Percentiles rank a stretch among this genome's conserved stretches.
These are phyloP conservation scores for Wickerhamiella dianesei DNA, from an alignment of 805 yeast species.

Conservation along the genomic window DNA sequence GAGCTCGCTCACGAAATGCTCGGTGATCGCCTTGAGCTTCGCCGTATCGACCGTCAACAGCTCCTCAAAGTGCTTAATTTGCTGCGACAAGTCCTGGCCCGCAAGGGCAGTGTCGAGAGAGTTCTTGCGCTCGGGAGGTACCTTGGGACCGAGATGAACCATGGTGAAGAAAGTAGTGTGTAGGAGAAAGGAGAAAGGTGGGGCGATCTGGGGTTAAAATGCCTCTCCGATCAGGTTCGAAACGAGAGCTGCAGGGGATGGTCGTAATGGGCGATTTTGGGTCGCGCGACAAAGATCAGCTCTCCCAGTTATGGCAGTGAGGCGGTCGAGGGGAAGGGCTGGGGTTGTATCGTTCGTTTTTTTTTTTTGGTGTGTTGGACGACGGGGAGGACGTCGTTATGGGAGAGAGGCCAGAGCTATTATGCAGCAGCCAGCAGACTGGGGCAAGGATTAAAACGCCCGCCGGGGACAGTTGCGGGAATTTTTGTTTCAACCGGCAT, in stretches of 20 bases:
- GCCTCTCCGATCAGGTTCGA: background rate
- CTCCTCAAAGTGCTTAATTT: constrained; percentile 43
- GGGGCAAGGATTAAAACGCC: background rate
- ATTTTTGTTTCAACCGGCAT: background rate
- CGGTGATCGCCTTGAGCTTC: constrained; percentile 50
- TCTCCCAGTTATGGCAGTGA: background rate
- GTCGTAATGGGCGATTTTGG: background rate
- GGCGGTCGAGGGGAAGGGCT: background rate
- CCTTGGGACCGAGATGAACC: constrained; percentile 79
- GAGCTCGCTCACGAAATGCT: constrained; percentile 66
- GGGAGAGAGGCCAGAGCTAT: too few species aligned
- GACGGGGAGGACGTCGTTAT: too few species aligned
- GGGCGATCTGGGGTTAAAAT: background rate
- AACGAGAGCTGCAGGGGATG: background rate
- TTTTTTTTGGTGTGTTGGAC: too few species aligned
- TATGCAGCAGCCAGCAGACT: background rate
- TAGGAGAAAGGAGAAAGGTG: background rate
- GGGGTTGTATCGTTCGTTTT: background rate
- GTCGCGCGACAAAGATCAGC: background rate
- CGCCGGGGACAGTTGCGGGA: background rate
- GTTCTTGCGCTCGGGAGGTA: constrained; percentile 67
- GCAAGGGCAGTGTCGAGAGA: constrained; percentile 42
- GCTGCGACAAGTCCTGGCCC: constrained; percentile 46
- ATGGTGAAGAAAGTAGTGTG: constrained; percentile 25
- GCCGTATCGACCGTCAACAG: constrained; percentile 49